Base-by-base conservation (phyloP, 1,284 basidiomycete genomes). In the Sporisorium reilianum region DNA sequence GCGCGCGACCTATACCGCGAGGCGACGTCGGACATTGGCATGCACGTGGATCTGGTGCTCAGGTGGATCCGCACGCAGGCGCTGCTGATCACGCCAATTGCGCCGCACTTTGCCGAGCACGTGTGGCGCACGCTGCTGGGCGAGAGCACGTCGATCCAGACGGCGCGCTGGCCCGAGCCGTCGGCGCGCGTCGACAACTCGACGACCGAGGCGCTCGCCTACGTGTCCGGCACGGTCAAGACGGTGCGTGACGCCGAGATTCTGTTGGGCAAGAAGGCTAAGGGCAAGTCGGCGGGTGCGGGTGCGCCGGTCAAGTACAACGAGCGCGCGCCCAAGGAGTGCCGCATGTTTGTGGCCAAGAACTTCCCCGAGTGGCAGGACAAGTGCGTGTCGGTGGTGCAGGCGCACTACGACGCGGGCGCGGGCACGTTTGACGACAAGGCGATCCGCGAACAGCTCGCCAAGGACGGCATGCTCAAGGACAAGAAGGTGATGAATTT, bases 401-500 rank as follows among this genome's bases (percentile, higher is more conserved):
- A 90, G 86, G 89, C 90, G 18, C 88, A 91, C 23, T 95, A 92
- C 82, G 87, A 89, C 67, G 87, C 87, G 54, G 86, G 87, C 55
- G 87, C 87, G 25, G 89, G 90, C 68, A 89, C 88, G 77, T 90
- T 97, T 42, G 93, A 99, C 84, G 95, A 98, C 83, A 90, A 87
- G 53, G 91, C 91, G 85, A 89, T 97, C 67, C 89, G 91, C 80
- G 87, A 90, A 80, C 83, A 90, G 66, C 86, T 98, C 75, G 89
- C 88, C 12, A 88, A 89, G 82, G 89, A 88, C n/a, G 94, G 93
- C 14, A 85, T 97, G 85, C 90, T 94, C 86, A 97, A 97, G 89
- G 94, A 98, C 86, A 98, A 98, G 88, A 90, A 91, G 69, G 89
- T 89, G 45, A 98, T 98, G 95, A 95, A 95, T 34, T 98, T 97